Evolutionary conservation across 352 stramenopile genomes (phyloP), one percentile per base, ranked within the genome.

Genomic region (Bremia lactucae): DNA sequence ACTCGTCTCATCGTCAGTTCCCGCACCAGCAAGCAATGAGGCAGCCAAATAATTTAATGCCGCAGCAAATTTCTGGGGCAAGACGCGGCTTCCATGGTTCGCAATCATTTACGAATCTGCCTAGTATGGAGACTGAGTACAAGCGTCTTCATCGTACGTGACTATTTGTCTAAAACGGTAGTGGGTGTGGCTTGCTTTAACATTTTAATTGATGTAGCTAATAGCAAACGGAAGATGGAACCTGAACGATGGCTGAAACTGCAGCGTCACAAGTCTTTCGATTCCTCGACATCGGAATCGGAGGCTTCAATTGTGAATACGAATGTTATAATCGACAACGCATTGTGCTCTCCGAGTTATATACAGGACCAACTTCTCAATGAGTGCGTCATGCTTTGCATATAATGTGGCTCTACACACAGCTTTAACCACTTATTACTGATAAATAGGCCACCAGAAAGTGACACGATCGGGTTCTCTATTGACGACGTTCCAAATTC

Each of bases 401-500:
- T 28, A n/a, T 11, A 5, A 28, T 19, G 19, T 11, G 25, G 2
- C 31, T 38, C 11, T 46, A 23, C 19, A 16, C 29, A 46, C 7
- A 37, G 28, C 39, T 38, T 8, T 42, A 43, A 31, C n/a, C 4
- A 33, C 23, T 25, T 31, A 10, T 36, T n/a, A 7, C 14, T 16
- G 13, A 24, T 15, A 5, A 11, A 37, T 34, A 78, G 59, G 51
- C 33, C 59, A 8, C 33, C 56, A 0, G 61, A 88, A 16, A 65
- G 46, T 5, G 72, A 88, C 20, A 81, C 83, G 63, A 69, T 81
- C 31, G 73, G 64, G 6, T 80, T 82, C 37, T 79, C 62, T 25
- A 78, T 83, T 20, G 72, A 85, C 10, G 70, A 83, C n/a, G n/a
- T n/a, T n/a, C n/a, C n/a, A n/a, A n/a, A n/a, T n/a, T 51, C 68